These are phyloP conservation scores for Scedosporium minutisporum DNA, from an alignment of 2,329 filamentous ascomycete genomes.

Conservation along the genomic window DNA sequence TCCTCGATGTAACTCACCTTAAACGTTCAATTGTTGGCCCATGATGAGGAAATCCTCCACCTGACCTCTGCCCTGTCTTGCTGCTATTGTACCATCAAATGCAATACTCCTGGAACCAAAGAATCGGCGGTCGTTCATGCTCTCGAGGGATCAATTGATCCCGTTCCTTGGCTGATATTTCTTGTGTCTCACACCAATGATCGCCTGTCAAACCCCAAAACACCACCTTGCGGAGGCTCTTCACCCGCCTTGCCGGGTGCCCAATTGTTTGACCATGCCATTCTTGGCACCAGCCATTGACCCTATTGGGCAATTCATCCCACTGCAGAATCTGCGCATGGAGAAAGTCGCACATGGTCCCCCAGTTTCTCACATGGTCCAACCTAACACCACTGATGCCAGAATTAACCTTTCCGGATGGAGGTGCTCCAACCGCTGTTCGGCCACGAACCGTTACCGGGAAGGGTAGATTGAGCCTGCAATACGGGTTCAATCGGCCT, in stretches of 20 bases:
- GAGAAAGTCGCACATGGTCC: background rate
- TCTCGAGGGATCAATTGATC: background rate
- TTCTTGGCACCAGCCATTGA: background rate
- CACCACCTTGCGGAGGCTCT: background rate
- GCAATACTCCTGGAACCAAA: background rate
- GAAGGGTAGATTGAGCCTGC: background rate
- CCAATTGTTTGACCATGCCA: background rate
- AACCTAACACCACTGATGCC: background rate
- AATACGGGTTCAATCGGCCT: background rate
- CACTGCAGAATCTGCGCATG: background rate
- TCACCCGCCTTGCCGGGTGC: slow-evolving; percentile 5
- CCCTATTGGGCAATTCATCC: background rate
- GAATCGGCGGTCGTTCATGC: background rate
- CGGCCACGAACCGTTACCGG: background rate
- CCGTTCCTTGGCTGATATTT: background rate
- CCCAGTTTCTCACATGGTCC: background rate
- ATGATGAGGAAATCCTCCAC: no score
- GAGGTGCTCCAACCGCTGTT: background rate
- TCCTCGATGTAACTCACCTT: no score
- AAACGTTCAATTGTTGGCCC: no score
- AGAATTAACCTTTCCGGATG: background rate
- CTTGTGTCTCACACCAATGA: slow-evolving; percentile 1
- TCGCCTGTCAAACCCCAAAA: background rate
- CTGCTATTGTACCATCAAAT: no score
- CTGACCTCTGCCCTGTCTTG: no score